Base-by-base conservation (phyloP, 2,329 filamentous ascomycete species). In the Penicillium brevicompactum region DNA sequence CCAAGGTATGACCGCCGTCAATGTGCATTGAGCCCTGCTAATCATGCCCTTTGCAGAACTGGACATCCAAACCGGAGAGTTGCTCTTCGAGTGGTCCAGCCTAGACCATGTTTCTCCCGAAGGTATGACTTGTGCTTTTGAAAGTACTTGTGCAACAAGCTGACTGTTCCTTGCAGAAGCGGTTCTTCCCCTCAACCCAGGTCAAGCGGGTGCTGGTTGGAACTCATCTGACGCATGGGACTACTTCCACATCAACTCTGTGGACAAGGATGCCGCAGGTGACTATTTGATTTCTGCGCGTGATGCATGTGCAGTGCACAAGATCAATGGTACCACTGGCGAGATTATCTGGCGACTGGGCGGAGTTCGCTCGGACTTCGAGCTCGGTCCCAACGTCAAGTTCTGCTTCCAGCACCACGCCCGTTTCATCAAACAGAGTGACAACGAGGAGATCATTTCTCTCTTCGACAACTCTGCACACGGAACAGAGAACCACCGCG, bases 21-120 rank as follows among this genome's bases (percentile, higher is more conserved):
- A 31, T 6, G 0, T 31, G 3, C 16, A 10, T n/a, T 24, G 5
- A 18, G 8, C 3, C 45, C 10, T 21, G 30, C 30, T 52, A 32
- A 58, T n/a, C 10, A 6, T 27, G 24, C 24, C 24, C 11, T 40
- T 3, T 1, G 4, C 41, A 73, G 70, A 73, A 55, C 53, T 73
- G 34, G 78, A 84, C 53, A 80, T 84, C 41, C 74, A 80, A 22
- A 84, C 80, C 2, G 82, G 82, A 2, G 73, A 79, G 40, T 67
- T 86, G 3, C 57, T 85, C 10, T 86, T 86, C 58, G 83, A 86
- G 60, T 86, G 84, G 84, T 77, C 76, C 30, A 81, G 80, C 58
- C 69, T 85, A 9, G 82, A 85, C 53, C 80, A 85, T 66, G 74
- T 84, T n/a, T 73, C 76, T 42, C 81, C 80, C 1, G 74, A 77